Conservation (phyloP, 2,329 filamentous ascomycete species). For the Colletotrichum costaricense region DNA sequence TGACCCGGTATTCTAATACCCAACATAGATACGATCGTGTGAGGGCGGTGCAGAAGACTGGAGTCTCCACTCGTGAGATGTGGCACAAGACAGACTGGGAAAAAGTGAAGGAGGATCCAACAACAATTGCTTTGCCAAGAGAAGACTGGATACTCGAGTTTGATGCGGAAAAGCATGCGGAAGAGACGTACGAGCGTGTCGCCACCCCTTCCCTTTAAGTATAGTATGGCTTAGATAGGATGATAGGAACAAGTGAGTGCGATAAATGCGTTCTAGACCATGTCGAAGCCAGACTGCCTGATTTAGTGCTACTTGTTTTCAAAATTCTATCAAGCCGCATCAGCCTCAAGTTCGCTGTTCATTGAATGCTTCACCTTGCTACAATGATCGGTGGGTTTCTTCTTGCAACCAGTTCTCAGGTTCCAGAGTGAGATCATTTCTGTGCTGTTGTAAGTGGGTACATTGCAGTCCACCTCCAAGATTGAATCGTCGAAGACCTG, state of each 20-base stretch:
- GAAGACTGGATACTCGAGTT: conserved; percentile 58
- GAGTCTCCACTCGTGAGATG: conserved; percentile 56
- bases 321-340: too few relatives aligned
- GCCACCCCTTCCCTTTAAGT: neutral
- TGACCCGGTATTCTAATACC: neutral
- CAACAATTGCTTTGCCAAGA: conserved; percentile 55
- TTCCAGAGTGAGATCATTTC: too few relatives aligned
- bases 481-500: neutral
- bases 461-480: too few relatives aligned
- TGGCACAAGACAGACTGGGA: conserved; percentile 63
- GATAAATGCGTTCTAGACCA: too few relatives aligned
- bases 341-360: too few relatives aligned
- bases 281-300: too few relatives aligned
- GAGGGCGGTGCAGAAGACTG: conserved; percentile 55
- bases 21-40: conserved; percentile 52
- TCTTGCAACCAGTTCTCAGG: too few relatives aligned
- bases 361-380: too few relatives aligned
- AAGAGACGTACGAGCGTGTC: conserved; percentile 40
- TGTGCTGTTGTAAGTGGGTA: too few relatives aligned
- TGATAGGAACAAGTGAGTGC: too few relatives aligned
- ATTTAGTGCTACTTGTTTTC: too few relatives aligned
- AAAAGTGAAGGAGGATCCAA: conserved; percentile 55
- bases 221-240: neutral
- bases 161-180: conserved; percentile 53
- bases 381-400: too few relatives aligned